phyloP scores from a whole-genome alignment of 805 yeast species.

The Ascoidea rubescens region DNA sequence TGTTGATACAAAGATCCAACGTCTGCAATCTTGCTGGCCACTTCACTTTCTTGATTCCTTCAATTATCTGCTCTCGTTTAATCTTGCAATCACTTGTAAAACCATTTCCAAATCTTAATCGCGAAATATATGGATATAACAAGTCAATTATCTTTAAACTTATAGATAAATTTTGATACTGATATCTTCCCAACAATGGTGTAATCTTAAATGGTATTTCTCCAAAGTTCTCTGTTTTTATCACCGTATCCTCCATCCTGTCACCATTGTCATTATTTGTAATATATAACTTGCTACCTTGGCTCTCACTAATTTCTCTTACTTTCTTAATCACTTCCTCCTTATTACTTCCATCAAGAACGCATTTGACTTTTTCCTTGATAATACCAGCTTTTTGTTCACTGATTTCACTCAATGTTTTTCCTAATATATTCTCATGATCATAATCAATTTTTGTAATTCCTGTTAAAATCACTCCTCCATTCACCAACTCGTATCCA shows the following conservation, averaged over 20 bases:
- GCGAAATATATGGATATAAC: constrained; percentile 13
- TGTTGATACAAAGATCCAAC: constrained; percentile 18
- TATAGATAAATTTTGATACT: constrained; percentile 50
- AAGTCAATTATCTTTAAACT: constrained; percentile 45
- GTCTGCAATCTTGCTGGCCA: constrained; percentile 89
- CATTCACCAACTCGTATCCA: constrained; percentile 4
- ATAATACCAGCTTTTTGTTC: constrained; percentile 79
- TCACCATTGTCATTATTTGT: constrained; percentile 4
- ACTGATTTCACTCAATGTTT: constrained; percentile 52
- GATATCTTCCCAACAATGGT: constrained; percentile 65
- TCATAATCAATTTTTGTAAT: constrained; percentile 81
- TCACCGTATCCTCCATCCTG: not conserved
- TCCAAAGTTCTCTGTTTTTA: constrained; percentile 19
- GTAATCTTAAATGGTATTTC: constrained; percentile 19
- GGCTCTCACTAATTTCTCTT: constrained; percentile 19
- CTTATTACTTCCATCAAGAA: constrained; percentile 59
- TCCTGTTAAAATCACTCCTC: constrained; percentile 46
- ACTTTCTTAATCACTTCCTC: constrained; percentile 35
- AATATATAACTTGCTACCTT: constrained; percentile 17
- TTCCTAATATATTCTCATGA: constrained; percentile 69
- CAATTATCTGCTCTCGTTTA: constrained; percentile 20
- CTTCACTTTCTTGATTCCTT: constrained; percentile 38
- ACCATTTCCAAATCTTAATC: constrained; percentile 7
- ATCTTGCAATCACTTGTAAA: constrained; percentile 17
- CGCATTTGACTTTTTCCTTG: constrained; percentile 43